phyloP scores from a whole-genome alignment of 176 grass and related monocot species.

The Ensete glaucum region DNA sequence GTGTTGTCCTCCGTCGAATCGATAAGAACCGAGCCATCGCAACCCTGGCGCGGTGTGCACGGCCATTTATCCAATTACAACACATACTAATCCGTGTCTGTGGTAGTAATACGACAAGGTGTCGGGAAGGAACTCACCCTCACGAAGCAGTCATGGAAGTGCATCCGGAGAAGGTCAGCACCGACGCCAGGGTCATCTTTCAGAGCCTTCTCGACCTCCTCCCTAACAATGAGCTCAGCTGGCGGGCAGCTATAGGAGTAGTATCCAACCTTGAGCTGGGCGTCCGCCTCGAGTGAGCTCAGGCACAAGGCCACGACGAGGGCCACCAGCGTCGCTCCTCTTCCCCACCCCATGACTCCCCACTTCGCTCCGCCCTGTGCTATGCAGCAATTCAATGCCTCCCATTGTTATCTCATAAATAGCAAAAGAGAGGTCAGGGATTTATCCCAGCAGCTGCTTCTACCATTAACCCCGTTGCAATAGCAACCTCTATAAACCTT shows the following conservation, averaged over 20 bases:
- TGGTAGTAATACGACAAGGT: background rate
- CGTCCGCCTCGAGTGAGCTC: too few relatives aligned
- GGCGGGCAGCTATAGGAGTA: constrained; percentile 2
- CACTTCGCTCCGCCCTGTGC: background rate
- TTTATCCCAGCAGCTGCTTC: too few relatives aligned
- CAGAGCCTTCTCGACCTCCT: constrained; percentile 7
- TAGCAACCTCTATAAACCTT: too few relatives aligned
- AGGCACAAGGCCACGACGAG: background rate
- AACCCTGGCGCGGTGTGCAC: background rate
- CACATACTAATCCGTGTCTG: background rate
- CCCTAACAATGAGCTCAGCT: constrained; percentile 15
- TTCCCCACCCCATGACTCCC: background rate
- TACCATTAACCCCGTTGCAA: too few relatives aligned
- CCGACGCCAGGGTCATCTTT: background rate
- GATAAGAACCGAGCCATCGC: constrained; percentile 14
- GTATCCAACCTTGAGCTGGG: constrained; percentile 3
- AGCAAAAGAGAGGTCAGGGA: background rate
- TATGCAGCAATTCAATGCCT: background rate
- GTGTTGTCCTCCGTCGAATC: background rate
- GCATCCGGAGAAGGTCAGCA: constrained; percentile 4
- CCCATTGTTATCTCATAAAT: background rate
- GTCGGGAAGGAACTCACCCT: background rate
- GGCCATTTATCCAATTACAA: background rate
- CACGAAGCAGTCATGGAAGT: constrained; percentile 18
- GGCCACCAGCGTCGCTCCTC: background rate